Percentiles rank a stretch among this genome's conserved stretches.
Evolutionary conservation across 768 basidiomycete species (phyloP).

Genomic region (Suillus sp.): DNA sequence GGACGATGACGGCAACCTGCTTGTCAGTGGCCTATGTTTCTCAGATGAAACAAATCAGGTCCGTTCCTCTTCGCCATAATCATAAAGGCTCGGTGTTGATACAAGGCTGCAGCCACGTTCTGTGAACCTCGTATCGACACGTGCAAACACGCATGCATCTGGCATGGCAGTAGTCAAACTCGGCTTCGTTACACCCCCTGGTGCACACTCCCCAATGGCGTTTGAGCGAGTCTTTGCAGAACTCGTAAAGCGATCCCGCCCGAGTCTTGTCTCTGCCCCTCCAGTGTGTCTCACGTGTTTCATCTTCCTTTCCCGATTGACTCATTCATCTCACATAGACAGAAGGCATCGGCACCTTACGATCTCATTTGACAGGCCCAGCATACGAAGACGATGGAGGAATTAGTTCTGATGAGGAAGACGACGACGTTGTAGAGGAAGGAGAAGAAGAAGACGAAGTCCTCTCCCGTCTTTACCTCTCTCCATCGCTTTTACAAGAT

Average conservation of each 20-base stretch:
- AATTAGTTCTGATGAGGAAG: conserved; percentile 55
- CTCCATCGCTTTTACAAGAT: conserved; percentile 25
- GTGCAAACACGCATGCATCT: conserved; percentile 45
- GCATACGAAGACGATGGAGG: conserved; percentile 80
- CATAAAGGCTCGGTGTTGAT: conserved; percentile 12
- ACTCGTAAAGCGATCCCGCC: conserved; percentile 62
- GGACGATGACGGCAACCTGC: conserved; percentile 27
- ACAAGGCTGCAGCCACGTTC: conserved; percentile 44
- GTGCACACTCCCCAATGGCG: conserved; percentile 44
- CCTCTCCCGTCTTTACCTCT: conserved; percentile 30
- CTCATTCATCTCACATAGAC: conserved; percentile 48
- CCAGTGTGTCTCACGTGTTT: conserved; percentile 48
- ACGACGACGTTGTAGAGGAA: conserved; percentile 37
- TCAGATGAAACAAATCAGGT: conserved; percentile 72
- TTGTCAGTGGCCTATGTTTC: conserved; percentile 47
- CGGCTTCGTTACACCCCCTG: conserved; percentile 53
- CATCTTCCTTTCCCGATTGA: conserved; percentile 10
- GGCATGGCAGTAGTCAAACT: conserved; percentile 64
- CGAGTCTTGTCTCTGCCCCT: conserved; percentile 72
- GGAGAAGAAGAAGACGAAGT: conserved; percentile 34
- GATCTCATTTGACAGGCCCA: conserved; percentile 56
- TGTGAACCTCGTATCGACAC: conserved; percentile 48
- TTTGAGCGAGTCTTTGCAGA: conserved; percentile 65
- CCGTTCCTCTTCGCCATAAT: conserved; percentile 28
- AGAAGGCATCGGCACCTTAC: conserved; percentile 82